phyloP scores from a whole-genome alignment of 2,329 filamentous ascomycete genomes.

The Leptographium radiaticola region DNA sequence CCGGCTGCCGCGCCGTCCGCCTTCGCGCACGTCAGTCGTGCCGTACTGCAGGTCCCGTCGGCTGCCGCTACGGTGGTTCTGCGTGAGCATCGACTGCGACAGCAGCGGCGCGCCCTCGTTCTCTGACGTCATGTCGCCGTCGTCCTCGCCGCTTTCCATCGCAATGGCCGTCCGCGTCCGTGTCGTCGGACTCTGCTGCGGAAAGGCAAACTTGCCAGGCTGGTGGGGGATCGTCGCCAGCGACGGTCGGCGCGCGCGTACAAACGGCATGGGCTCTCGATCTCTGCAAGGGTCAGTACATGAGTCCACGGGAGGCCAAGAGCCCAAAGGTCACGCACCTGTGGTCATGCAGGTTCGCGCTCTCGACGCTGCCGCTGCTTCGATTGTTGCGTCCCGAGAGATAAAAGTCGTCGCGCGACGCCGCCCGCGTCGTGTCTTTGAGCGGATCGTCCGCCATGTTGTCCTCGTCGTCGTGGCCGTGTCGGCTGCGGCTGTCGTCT shows the following conservation, averaged over 20 bases:
- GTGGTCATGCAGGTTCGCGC: conserved; percentile 77
- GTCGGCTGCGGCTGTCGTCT: background rate
- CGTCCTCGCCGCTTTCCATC: conserved; percentile 20
- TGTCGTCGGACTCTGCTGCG: conserved; percentile 15
- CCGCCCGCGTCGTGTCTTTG: conserved; percentile 14
- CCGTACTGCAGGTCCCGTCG: conserved; percentile 1
- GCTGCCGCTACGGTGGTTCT: conserved; percentile 12
- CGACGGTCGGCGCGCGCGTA: conserved; percentile 52
- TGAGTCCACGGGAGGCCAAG: too few relatives aligned
- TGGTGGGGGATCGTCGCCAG: conserved; percentile 13
- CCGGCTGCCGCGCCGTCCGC: conserved; percentile 22
- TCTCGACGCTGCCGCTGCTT: conserved; percentile 81
- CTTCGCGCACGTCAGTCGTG: conserved; percentile 23
- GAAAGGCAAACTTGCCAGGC: conserved; percentile 12
- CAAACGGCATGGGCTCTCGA: conserved; percentile 36
- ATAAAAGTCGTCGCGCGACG: conserved; percentile 30
- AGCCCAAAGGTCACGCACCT: conserved; percentile 33
- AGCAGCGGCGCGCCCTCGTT: conserved; percentile 45
- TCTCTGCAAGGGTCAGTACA: conserved; percentile 17
- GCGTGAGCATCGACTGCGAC: conserved; percentile 22
- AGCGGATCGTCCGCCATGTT: conserved; percentile 35
- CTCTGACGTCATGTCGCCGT: conserved; percentile 27
- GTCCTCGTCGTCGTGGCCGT: background rate
- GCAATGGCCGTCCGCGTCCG: conserved; percentile 9
- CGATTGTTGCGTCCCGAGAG: conserved; percentile 38